Conservation (phyloP, 768 basidiomycete species). For the Russula ochroleuca region DNA sequence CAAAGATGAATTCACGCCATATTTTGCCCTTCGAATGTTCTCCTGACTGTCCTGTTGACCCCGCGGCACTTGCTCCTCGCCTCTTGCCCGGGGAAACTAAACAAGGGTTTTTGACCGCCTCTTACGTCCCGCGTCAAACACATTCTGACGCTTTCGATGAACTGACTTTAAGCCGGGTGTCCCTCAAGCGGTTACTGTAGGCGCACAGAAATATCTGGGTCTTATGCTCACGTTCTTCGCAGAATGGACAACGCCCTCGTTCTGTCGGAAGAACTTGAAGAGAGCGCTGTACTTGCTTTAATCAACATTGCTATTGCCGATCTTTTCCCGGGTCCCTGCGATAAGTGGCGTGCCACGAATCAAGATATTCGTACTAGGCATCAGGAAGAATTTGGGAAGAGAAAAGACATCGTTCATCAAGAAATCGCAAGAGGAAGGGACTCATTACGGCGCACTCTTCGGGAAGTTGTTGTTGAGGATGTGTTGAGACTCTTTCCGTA, state of each 20-base stretch:
- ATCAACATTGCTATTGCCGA: background rate
- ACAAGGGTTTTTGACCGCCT: conserved; percentile 22
- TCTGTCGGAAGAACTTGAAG: conserved; percentile 13
- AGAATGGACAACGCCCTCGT: conserved; percentile 6
- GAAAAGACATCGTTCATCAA: background rate
- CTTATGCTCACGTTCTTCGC: background rate
- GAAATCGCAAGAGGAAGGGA: background rate
- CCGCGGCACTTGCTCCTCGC: background rate
- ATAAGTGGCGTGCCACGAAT: background rate
- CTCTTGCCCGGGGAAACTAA: conserved; percentile 25
- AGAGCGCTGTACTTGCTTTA: background rate
- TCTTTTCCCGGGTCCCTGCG: conserved; percentile 8
- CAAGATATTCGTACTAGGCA: background rate
- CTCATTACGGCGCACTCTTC: conserved; percentile 7
- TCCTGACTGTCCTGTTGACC: background rate
- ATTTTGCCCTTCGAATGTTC: background rate
- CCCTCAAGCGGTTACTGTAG: conserved; percentile 10
- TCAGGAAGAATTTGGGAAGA: background rate
- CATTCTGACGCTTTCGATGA: background rate
- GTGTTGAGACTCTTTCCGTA: conserved; percentile 13
- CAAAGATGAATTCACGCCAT: conserved; percentile 6
- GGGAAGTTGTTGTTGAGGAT: conserved; percentile 2
- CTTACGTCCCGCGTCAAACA: conserved; percentile 5
- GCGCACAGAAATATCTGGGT: too few species aligned
- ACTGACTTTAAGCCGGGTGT: background rate